Percentiles rank a stretch among this genome's conserved stretches.
phyloP scores from a whole-genome alignment of 805 yeast genomes.

The Yamadazyma endophytica region DNA sequence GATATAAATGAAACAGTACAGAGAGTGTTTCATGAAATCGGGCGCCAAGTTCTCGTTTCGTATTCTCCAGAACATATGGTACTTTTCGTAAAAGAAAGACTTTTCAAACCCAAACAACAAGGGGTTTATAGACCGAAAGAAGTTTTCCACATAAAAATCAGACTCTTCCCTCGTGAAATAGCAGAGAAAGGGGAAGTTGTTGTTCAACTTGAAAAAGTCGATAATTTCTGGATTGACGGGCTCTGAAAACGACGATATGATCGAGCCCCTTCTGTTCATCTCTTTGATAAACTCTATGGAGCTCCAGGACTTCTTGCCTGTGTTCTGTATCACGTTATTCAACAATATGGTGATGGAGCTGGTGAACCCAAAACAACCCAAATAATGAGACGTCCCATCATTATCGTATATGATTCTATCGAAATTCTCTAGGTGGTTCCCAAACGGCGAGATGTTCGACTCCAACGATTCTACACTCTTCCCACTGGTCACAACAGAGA shows the following conservation, averaged over 20 bases:
- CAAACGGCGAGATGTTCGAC: slow-evolving; percentile 1
- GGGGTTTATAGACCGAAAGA: not conserved
- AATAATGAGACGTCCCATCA: slow-evolving; percentile 8
- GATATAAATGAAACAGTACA: slow-evolving; percentile 6
- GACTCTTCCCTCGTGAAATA: slow-evolving; percentile 6
- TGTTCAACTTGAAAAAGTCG: too few relatives aligned
- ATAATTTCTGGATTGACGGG: slow-evolving; percentile 5
- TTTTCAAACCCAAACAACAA: slow-evolving; percentile 5
- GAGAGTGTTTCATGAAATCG: slow-evolving; percentile 3
- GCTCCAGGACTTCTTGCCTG: slow-evolving; percentile 2
- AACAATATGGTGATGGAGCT: slow-evolving; percentile 5
- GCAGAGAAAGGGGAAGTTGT: slow-evolving; percentile 6
- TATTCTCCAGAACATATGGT: slow-evolving; percentile 7
- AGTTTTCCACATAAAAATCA: slow-evolving; percentile 5
- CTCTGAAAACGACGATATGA: slow-evolving; percentile 11
- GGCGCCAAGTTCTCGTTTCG: slow-evolving; percentile 2
- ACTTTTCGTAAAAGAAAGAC: slow-evolving; percentile 1
- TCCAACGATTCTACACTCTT: slow-evolving; percentile 5
- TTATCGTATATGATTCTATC: slow-evolving; percentile 10
- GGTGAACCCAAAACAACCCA: slow-evolving; percentile 10
- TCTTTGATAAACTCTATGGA: slow-evolving; percentile 6
- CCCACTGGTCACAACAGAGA: slow-evolving; percentile 6
- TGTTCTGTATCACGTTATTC: slow-evolving; percentile 6
- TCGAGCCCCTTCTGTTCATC: slow-evolving; percentile 9
- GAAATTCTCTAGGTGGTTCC: slow-evolving; percentile 3